Evolutionary conservation across 176 grass and related monocot species (phyloP).

Genomic region (Juncus effusus): DNA sequence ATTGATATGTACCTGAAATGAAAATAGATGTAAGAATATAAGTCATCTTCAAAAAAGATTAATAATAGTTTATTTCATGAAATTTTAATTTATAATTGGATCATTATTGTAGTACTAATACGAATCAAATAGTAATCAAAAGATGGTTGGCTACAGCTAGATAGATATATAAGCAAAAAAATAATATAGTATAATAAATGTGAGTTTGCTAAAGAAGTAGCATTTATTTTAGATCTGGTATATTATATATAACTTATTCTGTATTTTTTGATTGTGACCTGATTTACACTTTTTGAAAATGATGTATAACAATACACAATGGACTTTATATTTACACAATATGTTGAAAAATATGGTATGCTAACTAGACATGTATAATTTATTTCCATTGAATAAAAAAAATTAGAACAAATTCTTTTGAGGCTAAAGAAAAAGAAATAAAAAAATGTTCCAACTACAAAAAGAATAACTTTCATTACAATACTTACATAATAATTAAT

Average conservation of each 20-base stretch:
- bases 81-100: not conserved
- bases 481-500: no score
- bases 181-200: slow-evolving; percentile 11
- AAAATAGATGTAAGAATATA: not conserved
- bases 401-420: no score
- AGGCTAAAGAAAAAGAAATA: no score
- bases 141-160: slow-evolving; percentile 2
- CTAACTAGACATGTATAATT: no score
- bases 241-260: not conserved
- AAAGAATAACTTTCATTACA: no score
- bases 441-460: no score
- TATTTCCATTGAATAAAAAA: no score
- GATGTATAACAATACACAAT: not conserved
- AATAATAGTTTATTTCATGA: not conserved
- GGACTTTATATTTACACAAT: not conserved
- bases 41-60: not conserved
- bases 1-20: slow-evolving; percentile 76
- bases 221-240: slow-evolving; percentile 22
- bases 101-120: not conserved
- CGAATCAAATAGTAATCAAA: slow-evolving; percentile 2
- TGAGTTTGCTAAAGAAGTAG: not conserved
- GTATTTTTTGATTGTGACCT: slow-evolving; percentile 8
- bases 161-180: not conserved
- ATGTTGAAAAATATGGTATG: no score
- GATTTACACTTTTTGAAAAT: slow-evolving; percentile 8